Evolutionary conservation across 2,329 filamentous ascomycete genomes (phyloP), one percentile per base, ranked within the genome.

Genomic region (Fusarium sp.): DNA sequence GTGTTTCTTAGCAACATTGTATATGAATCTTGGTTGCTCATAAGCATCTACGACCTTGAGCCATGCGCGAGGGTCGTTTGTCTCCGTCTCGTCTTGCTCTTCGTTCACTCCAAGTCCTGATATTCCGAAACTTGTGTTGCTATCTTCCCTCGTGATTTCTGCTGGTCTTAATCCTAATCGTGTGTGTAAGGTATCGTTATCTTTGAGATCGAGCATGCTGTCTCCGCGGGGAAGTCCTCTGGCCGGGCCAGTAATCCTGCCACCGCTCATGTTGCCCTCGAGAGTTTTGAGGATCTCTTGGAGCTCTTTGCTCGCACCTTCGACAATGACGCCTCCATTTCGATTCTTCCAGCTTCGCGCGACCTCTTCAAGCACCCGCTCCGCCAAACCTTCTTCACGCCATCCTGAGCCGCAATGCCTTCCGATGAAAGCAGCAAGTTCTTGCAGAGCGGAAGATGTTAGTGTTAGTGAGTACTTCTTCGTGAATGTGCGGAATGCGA

Each of bases 381-480:
- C 96, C 4, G 94, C 96, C 30, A 97, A 83, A 0, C 96, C 95
- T 77, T 97, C 94, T 81, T 98, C 94, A 73, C 95, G 88, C 96
- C 96, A 99, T 89, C 90, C 93, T 57, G 94, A 94, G 32, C 96
- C 96, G 77, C 96, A 99, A 78, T 97, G 91, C 71, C 92, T 90
- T 12, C 96, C 96, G 52, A 99, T 91, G 77, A 99, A 99, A 2
- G 88, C 86, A 20, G 96, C 94, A 30, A 99, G 85, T 45, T 92
- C 88, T 77, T 95, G 90, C 7, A 99, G 83, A 0, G 96, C 93
- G 1, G 94, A 89, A 0, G 95, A 96, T 9, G 92, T 94, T 52
- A 99, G 87, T 0, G 94, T 98, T 56, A 99, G 83, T 72, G 95
- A 96, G 80, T 99, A 93, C 76, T 98, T 99, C 79, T 97, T 97